Evolutionary conservation across 176 grass and related monocot genomes (phyloP), one percentile per base, ranked within the genome.

Genomic region (Metroxylon sagu): DNA sequence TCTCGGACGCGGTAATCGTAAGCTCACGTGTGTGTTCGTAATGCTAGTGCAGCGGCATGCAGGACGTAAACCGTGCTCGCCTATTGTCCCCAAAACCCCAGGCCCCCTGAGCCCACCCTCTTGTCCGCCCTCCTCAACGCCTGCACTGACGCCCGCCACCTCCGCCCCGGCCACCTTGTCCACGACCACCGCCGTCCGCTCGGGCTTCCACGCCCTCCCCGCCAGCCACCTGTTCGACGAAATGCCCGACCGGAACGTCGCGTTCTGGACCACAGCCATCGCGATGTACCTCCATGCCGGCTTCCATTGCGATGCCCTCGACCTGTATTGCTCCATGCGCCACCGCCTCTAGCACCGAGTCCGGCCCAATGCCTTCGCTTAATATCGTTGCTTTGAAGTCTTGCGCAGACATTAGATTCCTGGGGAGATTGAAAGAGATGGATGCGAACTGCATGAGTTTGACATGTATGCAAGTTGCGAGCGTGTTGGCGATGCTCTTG

Each of bases 381-480:
- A n/a, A 52, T 56, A 50, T 56, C 35, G 16, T 50, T 25, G 55
- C 55, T 10, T 56, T 71, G 15, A 71, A 71, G 18, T 59, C 53
- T 19, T 71, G 68, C 43, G 68, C 68, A 6, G 16, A 43, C 16
- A 25, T 51, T 10, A 23, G 29, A 51, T 71, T 25, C 68, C 59
- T 18, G 39, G 52, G 18, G 68, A 59, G 16, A n/a, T 60, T 14
- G 39, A 51, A 43, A 48, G 39, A 56, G 55, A 52, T 10, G 56
- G 56, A 26, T 71, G 56, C 12, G 68, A 60, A 26, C 5, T 8
- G 5, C 56, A 71, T 51, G 56, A 50, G 48, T 71, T 71, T 23
- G 68, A 71, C 48, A 71, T 71, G 56, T 71, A 71, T 3, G 39
- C 56, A 18, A 71, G 60, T 19, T 71, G 68, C 16, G 68, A 25